Evolutionary conservation across 2,329 filamentous ascomycete genomes (phyloP).

Genomic region (Colletotrichum orbiculare): DNA sequence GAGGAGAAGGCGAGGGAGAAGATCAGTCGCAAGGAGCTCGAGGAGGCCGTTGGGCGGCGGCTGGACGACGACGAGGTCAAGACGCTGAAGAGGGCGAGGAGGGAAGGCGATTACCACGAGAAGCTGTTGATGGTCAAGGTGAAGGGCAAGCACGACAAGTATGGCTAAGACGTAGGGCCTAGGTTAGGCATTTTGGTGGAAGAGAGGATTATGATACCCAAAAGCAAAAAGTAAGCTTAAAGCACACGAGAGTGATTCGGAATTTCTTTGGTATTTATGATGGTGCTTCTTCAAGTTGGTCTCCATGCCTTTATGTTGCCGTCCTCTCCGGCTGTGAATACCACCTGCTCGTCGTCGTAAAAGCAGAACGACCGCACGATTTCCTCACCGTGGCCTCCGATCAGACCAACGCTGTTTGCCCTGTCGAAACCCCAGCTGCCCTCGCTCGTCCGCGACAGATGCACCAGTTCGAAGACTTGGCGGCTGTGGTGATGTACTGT

Average conservation of each 20-base stretch:
- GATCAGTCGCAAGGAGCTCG: slow-evolving; percentile 86
- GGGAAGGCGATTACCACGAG: slow-evolving; percentile 92
- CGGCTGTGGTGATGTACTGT: slow-evolving; percentile 49
- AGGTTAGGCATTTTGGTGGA: not conserved
- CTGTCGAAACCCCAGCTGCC: slow-evolving; percentile 65
- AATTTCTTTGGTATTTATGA: not conserved
- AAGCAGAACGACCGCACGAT: slow-evolving; percentile 74
- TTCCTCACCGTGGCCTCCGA: slow-evolving; percentile 72
- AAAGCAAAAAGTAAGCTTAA: slow-evolving; percentile 4
- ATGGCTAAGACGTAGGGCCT: slow-evolving; percentile 45
- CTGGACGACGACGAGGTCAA: slow-evolving; percentile 89
- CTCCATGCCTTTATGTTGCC: slow-evolving; percentile 68
- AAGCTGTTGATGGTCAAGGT: slow-evolving; percentile 86
- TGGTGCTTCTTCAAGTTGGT: slow-evolving; percentile 34
- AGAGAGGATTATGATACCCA: slow-evolving; percentile 29
- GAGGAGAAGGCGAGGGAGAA: slow-evolving; percentile 87
- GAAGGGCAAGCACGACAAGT: slow-evolving; percentile 95
- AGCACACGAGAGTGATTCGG: not conserved
- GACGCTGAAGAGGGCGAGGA: slow-evolving; percentile 82
- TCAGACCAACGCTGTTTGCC: slow-evolving; percentile 67
- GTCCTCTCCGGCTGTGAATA: slow-evolving; percentile 70
- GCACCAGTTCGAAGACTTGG: slow-evolving; percentile 69
- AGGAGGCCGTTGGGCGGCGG: slow-evolving; percentile 79
- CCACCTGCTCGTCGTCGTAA: slow-evolving; percentile 67
- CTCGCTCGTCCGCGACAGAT: slow-evolving; percentile 61